Evolutionary conservation across 2,329 filamentous ascomycete genomes (phyloP), one percentile per base, ranked within the genome.

Genomic region (Pseudophaeomoniella oleicola): DNA sequence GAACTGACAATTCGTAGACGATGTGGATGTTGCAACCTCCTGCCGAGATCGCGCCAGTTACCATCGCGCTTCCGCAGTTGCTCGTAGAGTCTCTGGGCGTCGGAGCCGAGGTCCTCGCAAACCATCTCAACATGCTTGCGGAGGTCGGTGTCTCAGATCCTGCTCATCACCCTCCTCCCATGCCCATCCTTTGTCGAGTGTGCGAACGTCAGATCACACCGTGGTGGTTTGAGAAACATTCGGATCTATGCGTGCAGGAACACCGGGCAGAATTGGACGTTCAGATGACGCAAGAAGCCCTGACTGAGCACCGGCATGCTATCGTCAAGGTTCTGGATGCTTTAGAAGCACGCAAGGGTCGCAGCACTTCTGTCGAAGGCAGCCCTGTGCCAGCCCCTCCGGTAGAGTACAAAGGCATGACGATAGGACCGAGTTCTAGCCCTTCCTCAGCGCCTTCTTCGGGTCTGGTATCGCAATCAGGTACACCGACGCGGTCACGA

Each of bases 221-320:
- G 1, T 98, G 90, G 90, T 98, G 90, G 92, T 98, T 98, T 49
- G 90, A 98, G 60, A 98, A 96, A 58, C 90, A 98, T 55, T 94
- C 88, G 2, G 92, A 98, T 50, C 65, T 96, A 14, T 98, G 90
- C 52, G 67, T 94, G 38, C 87, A 96, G 54, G 90, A 98, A 55
- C 90, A 98, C 53, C 79, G 82, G 36, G 88, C 90, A 1, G 90
- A 98, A 55, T 92, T 94, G 83, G 88, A 96, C 49, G 86, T 98
- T 3, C 88, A 98, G 54, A 80, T 96, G 67, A 77, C 87, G 4
- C 90, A 98, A 52, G 90, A 98, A 53, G 85, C 75, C 43, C 65
- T 98, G 34, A 81, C 79, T 4, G 90, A 98, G 52, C 90, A 98
- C 58, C 80, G 90, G 4, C 87, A 94, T 57, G 73, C 82, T 29